Percentiles rank a stretch among this genome's conserved stretches.
Conservation (phyloP, 1,139 yeast species). For the Yarrowia galli region DNA sequence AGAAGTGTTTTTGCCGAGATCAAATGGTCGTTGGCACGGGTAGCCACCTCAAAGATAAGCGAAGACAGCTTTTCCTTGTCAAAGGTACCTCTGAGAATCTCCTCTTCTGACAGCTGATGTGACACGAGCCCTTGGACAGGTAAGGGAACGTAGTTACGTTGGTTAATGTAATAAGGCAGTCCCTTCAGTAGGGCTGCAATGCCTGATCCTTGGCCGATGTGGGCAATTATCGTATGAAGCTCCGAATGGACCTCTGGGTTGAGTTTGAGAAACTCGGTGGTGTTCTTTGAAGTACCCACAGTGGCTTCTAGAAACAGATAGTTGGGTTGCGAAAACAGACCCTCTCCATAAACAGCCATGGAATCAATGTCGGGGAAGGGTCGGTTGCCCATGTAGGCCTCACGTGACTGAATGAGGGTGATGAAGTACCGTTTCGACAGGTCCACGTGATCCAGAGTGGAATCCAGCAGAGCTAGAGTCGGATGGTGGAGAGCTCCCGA, state of each 20-base stretch:
- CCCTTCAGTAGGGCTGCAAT: conserved; percentile 73
- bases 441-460: conserved; percentile 51
- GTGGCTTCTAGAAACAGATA: conserved; percentile 70
- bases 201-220: conserved; percentile 82
- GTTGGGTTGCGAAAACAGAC: conserved; percentile 75
- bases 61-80: conserved; percentile 59
- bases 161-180: conserved; percentile 62
- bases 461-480: conserved; percentile 63
- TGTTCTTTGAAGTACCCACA: conserved; percentile 67
- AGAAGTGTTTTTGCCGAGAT: conserved; percentile 69
- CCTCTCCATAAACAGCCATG: conserved; percentile 82
- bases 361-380: conserved; percentile 62
- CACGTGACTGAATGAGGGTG: conserved; percentile 68
- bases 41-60: conserved; percentile 73
- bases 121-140: conserved; percentile 70
- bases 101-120: conserved; percentile 68
- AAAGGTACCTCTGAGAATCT: conserved; percentile 51
- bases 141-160: conserved; percentile 58
- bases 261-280: conserved; percentile 59
- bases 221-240: conserved; percentile 70
- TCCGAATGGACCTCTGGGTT: conserved; percentile 55
- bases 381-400: conserved; percentile 56
- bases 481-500: conserved; percentile 38
- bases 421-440: conserved; percentile 63
- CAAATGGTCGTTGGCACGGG: conserved; percentile 80